Percentiles rank a stretch among this genome's conserved stretches.
phyloP scores from a whole-genome alignment of 495 filamentous ascomycete genomes.

The Penicillium crystallinum region DNA sequence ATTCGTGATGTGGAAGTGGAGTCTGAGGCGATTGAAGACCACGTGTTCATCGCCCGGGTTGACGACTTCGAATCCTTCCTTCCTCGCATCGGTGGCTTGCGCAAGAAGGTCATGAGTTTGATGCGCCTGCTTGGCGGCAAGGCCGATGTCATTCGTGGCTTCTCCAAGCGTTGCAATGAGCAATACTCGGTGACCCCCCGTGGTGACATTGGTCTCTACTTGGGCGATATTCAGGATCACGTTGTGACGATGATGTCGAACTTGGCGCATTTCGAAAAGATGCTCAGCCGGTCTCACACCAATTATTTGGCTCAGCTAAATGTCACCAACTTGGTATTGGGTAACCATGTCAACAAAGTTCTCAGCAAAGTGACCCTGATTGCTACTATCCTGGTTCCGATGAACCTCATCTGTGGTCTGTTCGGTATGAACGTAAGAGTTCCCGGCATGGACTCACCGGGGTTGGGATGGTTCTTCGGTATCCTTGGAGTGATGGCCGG shows the following conservation, averaged over 20 bases:
- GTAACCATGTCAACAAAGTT: conserved; percentile 74
- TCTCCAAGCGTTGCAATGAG: conserved; percentile 97
- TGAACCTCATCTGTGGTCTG: conserved; percentile 90
- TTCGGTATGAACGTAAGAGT: conserved; percentile 97
- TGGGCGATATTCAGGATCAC: conserved; percentile 97
- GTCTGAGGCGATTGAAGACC: conserved; percentile 89
- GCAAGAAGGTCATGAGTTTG: conserved; percentile 90
- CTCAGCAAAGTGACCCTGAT: conserved; percentile 94
- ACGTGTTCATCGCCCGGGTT: conserved; percentile 82
- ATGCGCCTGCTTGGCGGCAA: conserved; percentile 93
- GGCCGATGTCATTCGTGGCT: conserved; percentile 93
- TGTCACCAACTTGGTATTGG: conserved; percentile 79
- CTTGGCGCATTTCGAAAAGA: conserved; percentile 92
- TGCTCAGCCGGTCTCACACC: conserved; percentile 88
- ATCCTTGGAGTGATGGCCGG: conserved; percentile 63
- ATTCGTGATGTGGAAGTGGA: conserved; percentile 81
- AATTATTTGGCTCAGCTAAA: conserved; percentile 95
- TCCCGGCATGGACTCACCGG: conserved; percentile 54
- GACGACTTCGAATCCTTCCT: conserved; percentile 85
- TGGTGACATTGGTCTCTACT: conserved; percentile 91
- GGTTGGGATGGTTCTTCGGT: conserved; percentile 71
- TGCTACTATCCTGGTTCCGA: conserved; percentile 90
- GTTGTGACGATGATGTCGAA: conserved; percentile 99
- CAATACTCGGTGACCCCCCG: conserved; percentile 90
- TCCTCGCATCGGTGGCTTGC: conserved; percentile 79